phyloP scores from a whole-genome alignment of 2,329 filamentous ascomycete species.

The Trichoderma citrinoviride region DNA sequence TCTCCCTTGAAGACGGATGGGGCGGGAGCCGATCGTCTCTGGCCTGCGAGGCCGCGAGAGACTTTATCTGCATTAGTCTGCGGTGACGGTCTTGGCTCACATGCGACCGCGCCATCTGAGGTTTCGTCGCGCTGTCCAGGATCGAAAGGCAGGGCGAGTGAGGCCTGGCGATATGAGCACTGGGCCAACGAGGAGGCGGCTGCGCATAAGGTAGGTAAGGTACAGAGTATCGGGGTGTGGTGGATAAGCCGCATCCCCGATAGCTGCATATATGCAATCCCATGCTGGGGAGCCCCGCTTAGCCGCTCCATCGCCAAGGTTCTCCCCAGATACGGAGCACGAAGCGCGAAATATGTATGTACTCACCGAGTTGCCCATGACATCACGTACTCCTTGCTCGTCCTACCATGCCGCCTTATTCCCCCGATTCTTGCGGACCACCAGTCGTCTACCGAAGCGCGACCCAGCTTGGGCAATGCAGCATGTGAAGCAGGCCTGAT shows the following conservation, averaged over 20 bases:
- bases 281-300: background rate
- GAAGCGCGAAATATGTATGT: too few species aligned
- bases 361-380: too few species aligned
- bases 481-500: background rate
- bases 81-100: background rate
- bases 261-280: background rate
- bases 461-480: background rate
- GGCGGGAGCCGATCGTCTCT: background rate
- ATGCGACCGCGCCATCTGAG: background rate
- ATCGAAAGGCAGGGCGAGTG: slow-evolving; percentile 1
- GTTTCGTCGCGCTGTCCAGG: background rate
- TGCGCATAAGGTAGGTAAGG: background rate
- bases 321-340: too few species aligned
- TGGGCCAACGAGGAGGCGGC: background rate
- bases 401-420: too few species aligned
- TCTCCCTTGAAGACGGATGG: background rate
- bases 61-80: slow-evolving; percentile 11
- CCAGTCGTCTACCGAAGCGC: background rate
- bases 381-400: too few species aligned
- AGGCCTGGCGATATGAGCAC: background rate
- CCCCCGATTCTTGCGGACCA: too few species aligned
- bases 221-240: background rate
- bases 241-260: background rate
- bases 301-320: background rate
- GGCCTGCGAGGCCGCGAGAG: background rate